A percentile compares a stretch with the other conserved stretches of the same genome.
Evolutionary conservation across 2,329 filamentous ascomycete species (phyloP).

Genomic region (Chlorencoelia australis): DNA sequence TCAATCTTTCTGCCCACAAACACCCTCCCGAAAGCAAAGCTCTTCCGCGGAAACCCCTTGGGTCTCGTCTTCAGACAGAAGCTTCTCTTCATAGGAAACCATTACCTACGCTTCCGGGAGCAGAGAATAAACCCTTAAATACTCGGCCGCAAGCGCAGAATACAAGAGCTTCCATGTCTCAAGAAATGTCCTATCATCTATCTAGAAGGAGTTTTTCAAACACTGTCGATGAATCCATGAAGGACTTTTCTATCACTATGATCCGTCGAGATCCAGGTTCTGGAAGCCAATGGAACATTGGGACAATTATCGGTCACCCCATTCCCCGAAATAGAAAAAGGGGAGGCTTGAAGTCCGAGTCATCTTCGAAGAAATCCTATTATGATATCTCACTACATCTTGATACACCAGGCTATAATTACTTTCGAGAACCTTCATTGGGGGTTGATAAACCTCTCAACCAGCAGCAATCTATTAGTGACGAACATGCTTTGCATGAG

Average conservation of each 20-base stretch:
- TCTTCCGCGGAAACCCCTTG: slow-evolving; percentile 11
- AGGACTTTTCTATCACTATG: slow-evolving; percentile 34
- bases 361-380: slow-evolving; percentile 30
- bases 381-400: slow-evolving; percentile 26
- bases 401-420: slow-evolving; percentile 25
- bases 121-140: slow-evolving; percentile 11
- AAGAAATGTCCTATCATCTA: no score
- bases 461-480: not conserved
- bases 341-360: slow-evolving; percentile 10
- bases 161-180: no score
- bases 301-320: slow-evolving; percentile 40
- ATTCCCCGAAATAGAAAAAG: slow-evolving; percentile 14
- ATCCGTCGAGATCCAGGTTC: slow-evolving; percentile 65
- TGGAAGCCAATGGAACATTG: slow-evolving; percentile 67
- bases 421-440: slow-evolving; percentile 16
- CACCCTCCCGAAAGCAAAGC: no score
- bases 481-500: slow-evolving; percentile 2
- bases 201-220: no score
- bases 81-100: slow-evolving; percentile 8
- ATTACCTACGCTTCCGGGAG: slow-evolving; percentile 10
- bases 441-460: slow-evolving; percentile 1
- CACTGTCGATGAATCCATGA: not conserved
- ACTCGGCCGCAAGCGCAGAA: no score
- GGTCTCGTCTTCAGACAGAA: slow-evolving; percentile 12
- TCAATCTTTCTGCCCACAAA: no score